Evolutionary conservation across 139 green algal genomes (phyloP).

Genomic region (Chlamydomonas schloesseri): DNA sequence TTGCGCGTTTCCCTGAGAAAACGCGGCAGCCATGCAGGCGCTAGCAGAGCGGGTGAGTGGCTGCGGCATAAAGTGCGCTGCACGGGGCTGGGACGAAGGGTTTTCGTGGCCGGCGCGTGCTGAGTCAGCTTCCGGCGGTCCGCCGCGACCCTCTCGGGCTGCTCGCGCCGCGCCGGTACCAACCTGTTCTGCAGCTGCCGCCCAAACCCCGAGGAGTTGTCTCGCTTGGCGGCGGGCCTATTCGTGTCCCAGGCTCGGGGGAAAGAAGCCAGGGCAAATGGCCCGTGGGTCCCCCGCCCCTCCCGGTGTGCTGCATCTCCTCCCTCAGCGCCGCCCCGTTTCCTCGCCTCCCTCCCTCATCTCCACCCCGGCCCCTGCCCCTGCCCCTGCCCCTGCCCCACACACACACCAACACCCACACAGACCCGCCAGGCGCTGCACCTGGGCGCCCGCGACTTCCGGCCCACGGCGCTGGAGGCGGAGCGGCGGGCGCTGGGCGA

Average conservation of each 20-base stretch:
- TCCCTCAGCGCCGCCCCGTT: background rate
- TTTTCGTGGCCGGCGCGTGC: too few relatives aligned
- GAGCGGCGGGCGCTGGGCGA: constrained; percentile 12
- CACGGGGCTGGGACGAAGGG: background rate
- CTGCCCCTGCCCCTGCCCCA: too few relatives aligned
- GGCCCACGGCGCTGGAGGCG: constrained; percentile 36
- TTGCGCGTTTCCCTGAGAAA: too few relatives aligned
- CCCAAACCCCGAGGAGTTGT: background rate
- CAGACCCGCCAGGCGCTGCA: constrained; percentile 40
- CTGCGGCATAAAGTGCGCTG: background rate
- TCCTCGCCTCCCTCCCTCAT: background rate
- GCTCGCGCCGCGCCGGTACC: too few relatives aligned
- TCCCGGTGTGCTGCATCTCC: background rate
- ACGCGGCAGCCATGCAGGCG: background rate
- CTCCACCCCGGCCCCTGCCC: too few relatives aligned
- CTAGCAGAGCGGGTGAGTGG: background rate
- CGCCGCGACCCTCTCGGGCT: too few relatives aligned
- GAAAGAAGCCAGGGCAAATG: too few relatives aligned
- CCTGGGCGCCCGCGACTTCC: constrained; percentile 23
- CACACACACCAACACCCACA: background rate
- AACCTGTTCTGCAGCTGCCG: background rate
- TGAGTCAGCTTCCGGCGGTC: too few relatives aligned
- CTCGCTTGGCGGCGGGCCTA: too few relatives aligned
- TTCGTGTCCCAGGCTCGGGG: too few relatives aligned
- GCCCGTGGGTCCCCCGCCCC: background rate